Conservation (phyloP, 2,329 filamentous ascomycete species). For the Fusarium succisae region DNA sequence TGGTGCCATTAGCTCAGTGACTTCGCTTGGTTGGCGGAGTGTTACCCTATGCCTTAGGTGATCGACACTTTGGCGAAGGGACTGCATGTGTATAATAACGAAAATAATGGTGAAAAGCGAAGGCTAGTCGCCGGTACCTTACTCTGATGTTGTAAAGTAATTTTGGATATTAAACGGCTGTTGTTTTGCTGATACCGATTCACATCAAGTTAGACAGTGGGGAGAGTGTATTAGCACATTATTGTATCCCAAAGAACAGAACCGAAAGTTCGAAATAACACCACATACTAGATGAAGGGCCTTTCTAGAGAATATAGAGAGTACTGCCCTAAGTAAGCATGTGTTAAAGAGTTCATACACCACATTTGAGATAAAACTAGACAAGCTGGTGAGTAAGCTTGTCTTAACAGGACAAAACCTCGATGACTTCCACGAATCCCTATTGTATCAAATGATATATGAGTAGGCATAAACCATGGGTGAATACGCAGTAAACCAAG, state of each 20-base stretch:
- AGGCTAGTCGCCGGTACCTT: too few relatives aligned
- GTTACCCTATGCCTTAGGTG: neutral
- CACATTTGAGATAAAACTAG: neutral
- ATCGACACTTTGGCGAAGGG: neutral
- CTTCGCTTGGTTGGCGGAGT: neutral
- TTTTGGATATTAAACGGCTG: neutral
- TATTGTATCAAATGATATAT: neutral
- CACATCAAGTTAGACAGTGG: too few relatives aligned
- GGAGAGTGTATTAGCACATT: fast-evolving
- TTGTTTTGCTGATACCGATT: too few relatives aligned
- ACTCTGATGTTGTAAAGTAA: fast-evolving
- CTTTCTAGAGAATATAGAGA: neutral
- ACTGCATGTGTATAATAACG: neutral
- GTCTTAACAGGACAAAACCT: too few relatives aligned
- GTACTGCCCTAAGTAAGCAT: fast-evolving
- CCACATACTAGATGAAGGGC: neutral
- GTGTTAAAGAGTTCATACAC: fast-evolving
- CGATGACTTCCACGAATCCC: neutral
- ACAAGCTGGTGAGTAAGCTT: fast-evolving
- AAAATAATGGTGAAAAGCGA: too few relatives aligned
- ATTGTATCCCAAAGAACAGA: too few relatives aligned
- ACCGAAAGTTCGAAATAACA: too few relatives aligned
- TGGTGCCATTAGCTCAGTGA: neutral
- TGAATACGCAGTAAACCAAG: fast-evolving
- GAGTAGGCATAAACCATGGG: fast-evolving